Evolutionary conservation across 306 rosid genomes (phyloP).

Genomic region (Cyclanthera cordifolia): DNA sequence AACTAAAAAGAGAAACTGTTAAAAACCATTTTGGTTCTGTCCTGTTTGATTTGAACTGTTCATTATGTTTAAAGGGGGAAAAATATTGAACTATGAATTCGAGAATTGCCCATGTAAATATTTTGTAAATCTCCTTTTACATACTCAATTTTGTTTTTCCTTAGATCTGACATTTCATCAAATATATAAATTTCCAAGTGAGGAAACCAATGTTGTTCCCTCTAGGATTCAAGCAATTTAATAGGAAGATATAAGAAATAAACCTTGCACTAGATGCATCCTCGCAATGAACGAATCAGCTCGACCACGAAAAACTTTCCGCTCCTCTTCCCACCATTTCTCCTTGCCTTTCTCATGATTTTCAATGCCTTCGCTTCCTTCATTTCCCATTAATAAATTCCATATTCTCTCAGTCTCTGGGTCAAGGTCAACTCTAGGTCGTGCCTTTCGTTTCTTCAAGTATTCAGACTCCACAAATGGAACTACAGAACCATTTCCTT

Average conservation of each 20-base stretch:
- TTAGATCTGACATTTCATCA: not conserved
- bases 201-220: not conserved
- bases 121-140: not conserved
- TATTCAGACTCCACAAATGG: constrained; percentile 33
- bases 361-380: constrained; percentile 41
- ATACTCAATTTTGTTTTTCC: not conserved
- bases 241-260: constrained; percentile 13
- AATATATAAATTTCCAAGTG: not conserved
- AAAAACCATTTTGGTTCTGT: not conserved
- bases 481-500: constrained; percentile 50
- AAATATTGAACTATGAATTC: not conserved
- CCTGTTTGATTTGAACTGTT: not conserved
- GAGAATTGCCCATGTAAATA: not conserved
- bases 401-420: constrained; percentile 76
- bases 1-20: too few species aligned
- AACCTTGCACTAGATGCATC: constrained; percentile 99
- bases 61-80: not conserved
- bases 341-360: constrained; percentile 47
- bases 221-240: not conserved
- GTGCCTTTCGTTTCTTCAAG: constrained; percentile 42
- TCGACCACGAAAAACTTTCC: constrained; percentile 70
- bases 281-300: constrained; percentile 83
- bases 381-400: constrained; percentile 84
- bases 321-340: constrained; percentile 87
- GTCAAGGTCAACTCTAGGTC: constrained; percentile 84